Base-by-base conservation (phyloP, 306 rosid species). In the Gastrolobium villosum region DNA sequence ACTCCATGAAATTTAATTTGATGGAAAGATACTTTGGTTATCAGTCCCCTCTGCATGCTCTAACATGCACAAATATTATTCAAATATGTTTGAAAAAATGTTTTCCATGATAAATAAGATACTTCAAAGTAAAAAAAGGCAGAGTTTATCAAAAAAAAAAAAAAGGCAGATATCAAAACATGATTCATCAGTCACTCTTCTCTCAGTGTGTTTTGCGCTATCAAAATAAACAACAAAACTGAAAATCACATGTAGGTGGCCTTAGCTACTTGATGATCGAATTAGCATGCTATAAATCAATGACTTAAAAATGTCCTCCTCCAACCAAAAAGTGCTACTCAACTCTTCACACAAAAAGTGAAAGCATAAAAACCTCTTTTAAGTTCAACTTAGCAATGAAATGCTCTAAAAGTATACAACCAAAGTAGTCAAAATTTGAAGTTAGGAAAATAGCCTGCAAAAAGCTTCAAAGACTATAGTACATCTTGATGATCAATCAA, bases 151-250 rank as follows among this genome's bases (percentile, higher is more conserved):
- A 20, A 2, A 20, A n/a, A n/a, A n/a, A n/a, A 3, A 41, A 14
- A 65, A 40, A 65, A 65, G 2, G 36, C 9, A 65, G 10, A 3
- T 48, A 63, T 36, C 46, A 62, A 36, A 30, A 34, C 8, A 35
- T 14, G 9, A 9, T 6, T 36, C 7, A 62, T 4, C 46, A 13
- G 48, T 3, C 71, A 41, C 36, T 44, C 45, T 65, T 2, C 37
- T 14, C 26, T 65, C 36, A 20, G 14, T 5, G 37, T 26, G 53
- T 26, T n/a, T n/a, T n/a, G n/a, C n/a, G n/a, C n/a, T n/a, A n/a
- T n/a, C n/a, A n/a, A n/a, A n/a, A n/a, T n/a, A n/a, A n/a, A 65
- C 30, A 65, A 43, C 43, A 65, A 44, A 66, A 66, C 28, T 66
- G 39, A 44, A 30, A 66, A 41, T 11, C 20, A 65, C 53, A 9